Evolutionary conservation across 257 asterid species (phyloP), one percentile per base, ranked within the genome.

Genomic region (Salvia hispanica): DNA sequence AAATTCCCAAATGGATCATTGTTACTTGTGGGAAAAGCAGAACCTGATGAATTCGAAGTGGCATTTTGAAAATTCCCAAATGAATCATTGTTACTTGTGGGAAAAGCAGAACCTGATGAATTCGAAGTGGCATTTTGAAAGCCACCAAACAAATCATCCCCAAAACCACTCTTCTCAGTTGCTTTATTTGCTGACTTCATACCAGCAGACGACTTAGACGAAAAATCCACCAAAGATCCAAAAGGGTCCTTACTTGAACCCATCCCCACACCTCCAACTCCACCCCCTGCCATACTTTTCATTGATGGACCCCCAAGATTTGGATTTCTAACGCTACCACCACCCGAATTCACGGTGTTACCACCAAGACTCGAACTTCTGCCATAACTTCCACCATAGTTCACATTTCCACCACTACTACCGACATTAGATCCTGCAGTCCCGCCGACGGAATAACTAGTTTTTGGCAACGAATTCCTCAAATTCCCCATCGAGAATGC

Each of bases 181-280:
- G 51, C 79, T 72, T 84, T 80, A 70, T 54, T 76, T 7, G 78
- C 78, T 0, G 91, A 74, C 25, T 81, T 85, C 83, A 77, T 66
- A 50, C 85, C 74, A 64, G 70, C 77, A 15, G 64, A 44, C 0
- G 84, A 76, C 69, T 90, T 85, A 5, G 95, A 76, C 12, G 72
- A 69, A 67, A 93, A 86, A 82, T 90, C 93, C 59, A 85, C 90
- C 81, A 90, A 82, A 5, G 95, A 81, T 50, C 84, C 94, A 81
- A 93, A 90, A 0, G 97, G 95, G 37, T 90, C 99, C 78, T 81
- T 86, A 61, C 57, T 85, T 0, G 83, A 62, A 69, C 84, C 77
- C 82, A 75, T 72, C 62, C 84, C 84, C 14, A 73, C 80, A 69
- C 76, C 72, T 60, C 79, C 86, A 50, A 50, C 74, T 65, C 80